phyloP scores from a whole-genome alignment of 768 basidiomycete genomes.

The Termitomyces bulborhizus region DNA sequence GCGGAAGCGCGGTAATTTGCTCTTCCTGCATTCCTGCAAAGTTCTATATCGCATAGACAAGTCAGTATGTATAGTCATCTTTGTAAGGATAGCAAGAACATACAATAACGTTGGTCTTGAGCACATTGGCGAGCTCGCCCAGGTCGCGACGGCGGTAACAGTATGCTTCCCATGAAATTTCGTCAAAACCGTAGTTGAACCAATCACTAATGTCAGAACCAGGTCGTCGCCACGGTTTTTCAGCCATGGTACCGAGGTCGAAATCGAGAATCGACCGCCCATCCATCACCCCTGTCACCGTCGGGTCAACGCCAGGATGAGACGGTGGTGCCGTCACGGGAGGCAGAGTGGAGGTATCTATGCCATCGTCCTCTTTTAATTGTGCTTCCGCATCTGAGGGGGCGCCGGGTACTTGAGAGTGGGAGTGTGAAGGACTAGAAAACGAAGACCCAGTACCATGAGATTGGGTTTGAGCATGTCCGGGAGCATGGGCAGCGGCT shows the following conservation, averaged over 20 bases:
- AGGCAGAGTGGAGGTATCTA: conserved; percentile 62
- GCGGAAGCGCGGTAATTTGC: conserved; percentile 68
- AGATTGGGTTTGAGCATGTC: not conserved
- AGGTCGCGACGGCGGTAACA: conserved; percentile 78
- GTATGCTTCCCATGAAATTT: conserved; percentile 92
- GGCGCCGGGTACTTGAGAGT: conserved; percentile 13
- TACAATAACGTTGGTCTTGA: conserved; percentile 81
- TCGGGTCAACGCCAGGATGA: conserved; percentile 72
- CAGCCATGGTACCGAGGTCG: conserved; percentile 65
- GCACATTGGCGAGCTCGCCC: conserved; percentile 70
- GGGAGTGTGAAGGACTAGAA: not conserved
- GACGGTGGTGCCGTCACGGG: conserved; percentile 68
- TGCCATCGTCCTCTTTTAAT: conserved; percentile 37
- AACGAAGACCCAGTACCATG: not conserved
- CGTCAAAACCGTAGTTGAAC: conserved; percentile 99
- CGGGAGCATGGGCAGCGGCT: not conserved
- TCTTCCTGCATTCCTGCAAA: conserved; percentile 81
- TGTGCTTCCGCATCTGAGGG: conserved; percentile 6
- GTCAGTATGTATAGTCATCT: conserved; percentile 6
- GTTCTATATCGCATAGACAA: conserved; percentile 38
- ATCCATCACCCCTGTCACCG: conserved; percentile 57
- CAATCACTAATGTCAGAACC: conserved; percentile 94
- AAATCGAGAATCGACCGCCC: conserved; percentile 81
- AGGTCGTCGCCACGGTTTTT: conserved; percentile 88
- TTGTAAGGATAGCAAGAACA: conserved; percentile 22